Evolutionary conservation across 2,329 filamentous ascomycete genomes (phyloP).

Genomic region (Pezicula radicicola): DNA sequence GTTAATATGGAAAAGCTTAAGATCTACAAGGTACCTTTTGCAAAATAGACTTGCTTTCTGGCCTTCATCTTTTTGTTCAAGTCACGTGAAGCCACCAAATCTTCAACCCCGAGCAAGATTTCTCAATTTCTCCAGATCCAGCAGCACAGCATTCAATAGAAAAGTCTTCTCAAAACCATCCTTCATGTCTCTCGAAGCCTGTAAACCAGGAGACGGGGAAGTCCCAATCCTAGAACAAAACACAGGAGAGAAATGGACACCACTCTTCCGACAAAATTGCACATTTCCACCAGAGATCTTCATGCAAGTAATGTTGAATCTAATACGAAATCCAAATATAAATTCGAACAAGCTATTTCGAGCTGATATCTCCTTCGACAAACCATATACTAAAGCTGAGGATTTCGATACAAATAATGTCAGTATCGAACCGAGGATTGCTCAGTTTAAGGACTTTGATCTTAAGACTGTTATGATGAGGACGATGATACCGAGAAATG

Average conservation of each 20-base stretch:
- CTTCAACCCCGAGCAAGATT: constrained; percentile 9
- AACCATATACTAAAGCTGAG: constrained; percentile 24
- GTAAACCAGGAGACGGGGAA: constrained; percentile 24
- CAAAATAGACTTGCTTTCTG: too few relatives aligned
- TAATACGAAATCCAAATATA: constrained; percentile 76
- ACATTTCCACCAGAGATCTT: constrained; percentile 64
- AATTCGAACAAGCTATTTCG: constrained; percentile 76
- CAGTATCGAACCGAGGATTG: constrained; percentile 32
- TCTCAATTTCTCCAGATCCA: too few relatives aligned
- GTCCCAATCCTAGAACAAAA: constrained; percentile 32
- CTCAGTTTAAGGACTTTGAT: constrained; percentile 42
- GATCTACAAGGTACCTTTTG: too few relatives aligned
- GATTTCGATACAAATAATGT: constrained; percentile 19
- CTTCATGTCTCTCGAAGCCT: constrained; percentile 32
- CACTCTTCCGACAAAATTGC: constrained; percentile 54
- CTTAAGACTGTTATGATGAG: constrained; percentile 68
- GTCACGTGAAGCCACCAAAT: neutral
- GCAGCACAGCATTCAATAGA: too few relatives aligned
- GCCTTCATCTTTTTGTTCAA: neutral
- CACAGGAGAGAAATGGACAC: constrained; percentile 44
- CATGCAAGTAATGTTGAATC: constrained; percentile 65
- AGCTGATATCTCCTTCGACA: constrained; percentile 68
- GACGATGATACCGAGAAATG: constrained; percentile 78
- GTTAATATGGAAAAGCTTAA: too few relatives aligned
- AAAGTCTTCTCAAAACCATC: constrained; percentile 6